These are phyloP conservation scores for Triticum timopheevii DNA, from an alignment of 176 grass and related monocot genomes.

Conservation along the genomic window DNA sequence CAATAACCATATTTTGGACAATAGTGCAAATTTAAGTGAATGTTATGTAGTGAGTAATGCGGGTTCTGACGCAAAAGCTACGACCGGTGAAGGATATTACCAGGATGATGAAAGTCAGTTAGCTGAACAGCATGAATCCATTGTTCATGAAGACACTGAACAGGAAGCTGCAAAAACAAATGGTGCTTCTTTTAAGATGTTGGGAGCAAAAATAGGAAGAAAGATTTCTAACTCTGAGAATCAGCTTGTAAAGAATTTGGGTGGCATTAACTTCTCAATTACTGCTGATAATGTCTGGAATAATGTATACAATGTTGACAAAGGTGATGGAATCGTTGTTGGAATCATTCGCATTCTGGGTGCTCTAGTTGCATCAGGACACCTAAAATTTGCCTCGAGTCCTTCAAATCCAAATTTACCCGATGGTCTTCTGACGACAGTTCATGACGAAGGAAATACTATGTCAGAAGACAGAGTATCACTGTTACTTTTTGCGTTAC, in stretches of 20 bases:
- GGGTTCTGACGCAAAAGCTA: constrained; percentile 35
- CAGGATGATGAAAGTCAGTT: constrained; percentile 48
- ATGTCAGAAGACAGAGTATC: constrained; percentile 79
- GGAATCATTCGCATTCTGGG: constrained; percentile 93
- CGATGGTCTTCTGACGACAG: constrained; percentile 42
- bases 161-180: constrained; percentile 36
- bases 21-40: constrained; percentile 39
- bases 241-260: constrained; percentile 77
- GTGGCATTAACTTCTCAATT: constrained; percentile 83
- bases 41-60: constrained; percentile 16
- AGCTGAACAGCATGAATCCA: constrained; percentile 35
- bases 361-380: constrained; percentile 77
- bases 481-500: constrained; percentile 89
- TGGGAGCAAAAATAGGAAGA: constrained; percentile 51
- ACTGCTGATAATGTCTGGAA: constrained; percentile 86
- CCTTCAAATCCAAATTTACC: constrained; percentile 44
- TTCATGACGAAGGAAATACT: constrained; percentile 72
- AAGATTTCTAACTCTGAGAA: constrained; percentile 46
- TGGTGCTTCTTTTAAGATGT: constrained; percentile 23
- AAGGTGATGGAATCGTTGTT: constrained; percentile 86
- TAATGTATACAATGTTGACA: constrained; percentile 93
- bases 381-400: constrained; percentile 68
- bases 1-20: constrained; percentile 61
- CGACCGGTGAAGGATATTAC: constrained; percentile 30
- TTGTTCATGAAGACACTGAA: constrained; percentile 33